Evolutionary conservation across 2,329 filamentous ascomycete genomes (phyloP).

Genomic region (Mycogone perniciosa): DNA sequence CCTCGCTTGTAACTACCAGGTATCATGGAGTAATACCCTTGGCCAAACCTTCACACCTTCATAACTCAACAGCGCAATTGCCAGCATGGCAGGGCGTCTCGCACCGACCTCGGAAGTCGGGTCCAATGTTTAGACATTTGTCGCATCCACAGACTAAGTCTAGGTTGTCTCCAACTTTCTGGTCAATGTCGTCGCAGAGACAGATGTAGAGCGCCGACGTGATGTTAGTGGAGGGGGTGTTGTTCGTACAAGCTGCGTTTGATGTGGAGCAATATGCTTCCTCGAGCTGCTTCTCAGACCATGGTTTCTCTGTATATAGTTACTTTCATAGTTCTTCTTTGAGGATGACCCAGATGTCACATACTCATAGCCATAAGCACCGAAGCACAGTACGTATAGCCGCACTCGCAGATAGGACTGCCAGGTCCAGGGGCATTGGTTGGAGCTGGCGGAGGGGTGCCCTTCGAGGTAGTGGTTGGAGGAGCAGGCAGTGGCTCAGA

Average conservation of each 20-base stretch:
- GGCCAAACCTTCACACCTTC: neutral
- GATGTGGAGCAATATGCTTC: constrained; percentile 33
- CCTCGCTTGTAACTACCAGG: no score
- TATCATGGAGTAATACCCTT: neutral
- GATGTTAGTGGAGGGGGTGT: constrained; percentile 25
- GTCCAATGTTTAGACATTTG: constrained; percentile 32
- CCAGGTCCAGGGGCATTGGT: constrained; percentile 18
- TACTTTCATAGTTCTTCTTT: neutral
- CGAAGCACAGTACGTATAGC: constrained; percentile 36
- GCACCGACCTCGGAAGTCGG: constrained; percentile 35
- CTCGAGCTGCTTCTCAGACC: constrained; percentile 27
- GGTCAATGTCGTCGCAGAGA: constrained; percentile 28
- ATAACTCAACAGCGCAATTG: constrained; percentile 7
- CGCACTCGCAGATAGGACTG: constrained; percentile 34
- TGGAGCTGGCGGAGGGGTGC: constrained; percentile 7
- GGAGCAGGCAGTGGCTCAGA: constrained; percentile 15
- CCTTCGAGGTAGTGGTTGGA: constrained; percentile 8
- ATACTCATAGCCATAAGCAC: constrained; percentile 33
- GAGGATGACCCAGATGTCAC: neutral
- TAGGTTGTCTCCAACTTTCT: constrained; percentile 28
- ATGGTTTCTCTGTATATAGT: constrained; percentile 25
- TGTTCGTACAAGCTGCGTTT: constrained; percentile 27
- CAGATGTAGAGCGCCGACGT: constrained; percentile 33
- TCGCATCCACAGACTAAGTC: constrained; percentile 36
- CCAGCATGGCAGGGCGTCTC: constrained; percentile 29